Percentiles rank a stretch among this genome's conserved stretches.
These are phyloP conservation scores for Pseudopediastrum boryanum DNA, from an alignment of 139 green algal genomes.

Conservation along the genomic window DNA sequence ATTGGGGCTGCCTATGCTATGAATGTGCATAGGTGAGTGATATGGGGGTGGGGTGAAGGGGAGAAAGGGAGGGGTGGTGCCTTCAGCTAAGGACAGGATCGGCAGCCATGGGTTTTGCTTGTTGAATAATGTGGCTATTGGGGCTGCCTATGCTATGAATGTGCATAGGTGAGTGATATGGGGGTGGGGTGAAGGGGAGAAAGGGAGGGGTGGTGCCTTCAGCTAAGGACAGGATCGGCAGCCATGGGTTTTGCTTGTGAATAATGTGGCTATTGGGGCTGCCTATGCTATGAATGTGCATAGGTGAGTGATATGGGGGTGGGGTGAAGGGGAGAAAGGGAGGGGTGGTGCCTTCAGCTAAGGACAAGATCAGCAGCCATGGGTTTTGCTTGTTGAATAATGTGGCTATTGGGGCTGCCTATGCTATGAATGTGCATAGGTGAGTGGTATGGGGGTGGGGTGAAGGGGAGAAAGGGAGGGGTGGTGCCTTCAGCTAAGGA, in stretches of 20 bases:
- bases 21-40: conserved; percentile 66
- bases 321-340: neutral
- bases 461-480: neutral
- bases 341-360: no score
- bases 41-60: neutral
- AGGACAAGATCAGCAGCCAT: no score
- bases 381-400: conserved; percentile 98
- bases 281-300: conserved; percentile 87
- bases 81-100: no score
- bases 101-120: conserved; percentile 97
- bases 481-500: no score
- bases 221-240: no score
- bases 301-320: conserved; percentile 39
- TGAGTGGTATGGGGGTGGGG: neutral
- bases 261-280: conserved; percentile 91
- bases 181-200: neutral
- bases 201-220: neutral
- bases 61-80: neutral
- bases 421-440: conserved; percentile 83
- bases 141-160: conserved; percentile 85
- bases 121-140: conserved; percentile 94
- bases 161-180: conserved; percentile 63
- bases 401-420: conserved; percentile 87
- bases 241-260: conserved; percentile 96
- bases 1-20: conserved; percentile 90